Base-by-base conservation (phyloP, 1,139 yeast genomes). In the Yamadazyma spencermartinsiae region DNA sequence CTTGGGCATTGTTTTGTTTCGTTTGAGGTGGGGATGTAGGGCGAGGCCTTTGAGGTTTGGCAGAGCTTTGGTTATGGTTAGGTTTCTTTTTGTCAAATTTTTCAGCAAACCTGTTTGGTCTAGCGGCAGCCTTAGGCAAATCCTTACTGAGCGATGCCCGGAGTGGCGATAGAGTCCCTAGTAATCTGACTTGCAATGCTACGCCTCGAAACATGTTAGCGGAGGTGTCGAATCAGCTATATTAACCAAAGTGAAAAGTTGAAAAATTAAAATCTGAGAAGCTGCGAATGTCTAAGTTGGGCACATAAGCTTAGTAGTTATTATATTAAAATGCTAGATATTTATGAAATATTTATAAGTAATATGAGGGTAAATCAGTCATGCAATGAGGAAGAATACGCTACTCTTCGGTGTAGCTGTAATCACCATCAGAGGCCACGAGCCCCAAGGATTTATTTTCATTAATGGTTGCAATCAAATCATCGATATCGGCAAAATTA, bases 401-500 rank as follows among this genome's bases (percentile, higher is more conserved):
- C 14, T 26, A 26, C n/a, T 26, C 8, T 16, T 45, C 47, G 7
- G 58, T 54, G 37, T 57, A 61, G 37, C 56, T 55, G 47, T 51
- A 70, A 41, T 68, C 76, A 20, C 76, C 76, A 42, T 70, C 72
- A n/a, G 74, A 69, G 3, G 71, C 61, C 9, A 70, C 59, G 40
- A 58, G 63, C 5, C 76, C 76, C 52, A 68, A 54, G 10, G 68
- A 58, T 49, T 63, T 68, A 43, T 68, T 62, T 41, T 71, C 75
- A 43, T 67, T 69, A 45, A 80, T 63, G 15, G 68, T 65, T 13
- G 63, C 63, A 35, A 84, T 83, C 52, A 87, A 68, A 6, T 72
- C 69, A 62, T 92, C 98, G 50, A 92, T 84, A 41, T 84, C 85
- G 38, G 63, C 72, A 62, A 92, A 92, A 56, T 90, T 86, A 13